phyloP scores from a whole-genome alignment of 768 basidiomycete genomes.

The Aureoboletus auriporus region DNA sequence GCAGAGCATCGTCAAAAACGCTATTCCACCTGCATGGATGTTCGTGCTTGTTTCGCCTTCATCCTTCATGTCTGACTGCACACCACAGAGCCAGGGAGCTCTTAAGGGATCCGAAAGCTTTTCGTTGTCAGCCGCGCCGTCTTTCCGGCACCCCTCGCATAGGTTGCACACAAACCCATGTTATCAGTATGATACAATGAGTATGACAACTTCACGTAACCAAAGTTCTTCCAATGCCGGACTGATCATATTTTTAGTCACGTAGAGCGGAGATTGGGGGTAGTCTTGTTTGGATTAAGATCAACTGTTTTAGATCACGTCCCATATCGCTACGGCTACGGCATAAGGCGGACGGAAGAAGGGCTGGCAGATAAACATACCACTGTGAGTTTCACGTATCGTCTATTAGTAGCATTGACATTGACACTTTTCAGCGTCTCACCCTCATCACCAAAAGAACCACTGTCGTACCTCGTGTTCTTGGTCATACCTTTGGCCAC shows the following conservation, averaged over 20 bases:
- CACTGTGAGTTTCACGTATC: slow-evolving; percentile 30
- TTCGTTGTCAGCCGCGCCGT: slow-evolving; percentile 42
- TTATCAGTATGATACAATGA: slow-evolving; percentile 43
- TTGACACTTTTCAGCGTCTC: slow-evolving; percentile 10
- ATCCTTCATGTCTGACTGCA: neutral
- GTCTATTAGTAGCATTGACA: neutral
- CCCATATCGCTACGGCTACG: slow-evolving; percentile 28
- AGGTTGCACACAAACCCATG: slow-evolving; percentile 50
- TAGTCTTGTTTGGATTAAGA: neutral
- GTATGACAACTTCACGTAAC: slow-evolving; percentile 35
- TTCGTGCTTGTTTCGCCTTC: slow-evolving; percentile 15
- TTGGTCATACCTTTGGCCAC: slow-evolving; percentile 26
- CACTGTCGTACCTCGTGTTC: slow-evolving; percentile 26
- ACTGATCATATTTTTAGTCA: slow-evolving; percentile 28
- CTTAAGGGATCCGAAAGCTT: slow-evolving; percentile 58
- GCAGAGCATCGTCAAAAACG: slow-evolving; percentile 39
- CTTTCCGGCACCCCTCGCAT: slow-evolving; percentile 37
- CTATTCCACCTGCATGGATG: slow-evolving; percentile 62
- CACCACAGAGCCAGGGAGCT: slow-evolving; percentile 56
- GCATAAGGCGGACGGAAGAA: slow-evolving; percentile 40
- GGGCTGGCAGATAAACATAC: slow-evolving; percentile 50
- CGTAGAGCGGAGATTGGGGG: slow-evolving; percentile 51
- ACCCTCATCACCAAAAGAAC: slow-evolving; percentile 22
- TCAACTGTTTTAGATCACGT: slow-evolving; percentile 30
- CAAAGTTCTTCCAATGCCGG: neutral